Conservation (phyloP, 768 basidiomycete genomes). For the Harrya chromipes region DNA sequence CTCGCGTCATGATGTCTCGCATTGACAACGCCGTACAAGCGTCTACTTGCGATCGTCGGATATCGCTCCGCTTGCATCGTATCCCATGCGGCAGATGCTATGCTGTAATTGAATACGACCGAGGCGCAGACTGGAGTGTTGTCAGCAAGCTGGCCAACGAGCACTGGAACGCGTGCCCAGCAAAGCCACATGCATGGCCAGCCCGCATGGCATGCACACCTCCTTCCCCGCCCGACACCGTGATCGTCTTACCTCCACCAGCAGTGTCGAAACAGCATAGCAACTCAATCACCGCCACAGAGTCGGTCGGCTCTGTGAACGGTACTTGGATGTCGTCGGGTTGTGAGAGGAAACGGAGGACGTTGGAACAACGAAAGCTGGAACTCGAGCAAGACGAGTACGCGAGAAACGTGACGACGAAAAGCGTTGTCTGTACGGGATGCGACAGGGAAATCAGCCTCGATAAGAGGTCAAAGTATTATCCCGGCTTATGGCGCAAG, state of each 20-base stretch:
- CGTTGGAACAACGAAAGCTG: slow-evolving; percentile 23
- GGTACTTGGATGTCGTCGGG: slow-evolving; percentile 14
- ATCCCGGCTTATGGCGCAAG: slow-evolving; percentile 35
- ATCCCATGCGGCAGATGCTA: slow-evolving; percentile 29
- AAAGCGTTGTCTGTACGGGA: slow-evolving; percentile 29
- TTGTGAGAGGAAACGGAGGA: slow-evolving; percentile 29
- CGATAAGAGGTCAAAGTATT: slow-evolving; percentile 34
- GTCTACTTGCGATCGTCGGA: slow-evolving; percentile 9
- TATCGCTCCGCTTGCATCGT: slow-evolving; percentile 6
- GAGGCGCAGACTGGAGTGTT: slow-evolving; percentile 22
- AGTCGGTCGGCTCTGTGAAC: neutral
- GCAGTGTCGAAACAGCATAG: neutral
- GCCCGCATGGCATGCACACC: slow-evolving; percentile 11
- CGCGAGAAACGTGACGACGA: slow-evolving; percentile 19
- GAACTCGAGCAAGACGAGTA: slow-evolving; percentile 31
- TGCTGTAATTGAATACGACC: slow-evolving; percentile 26
- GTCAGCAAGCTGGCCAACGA: slow-evolving; percentile 27
- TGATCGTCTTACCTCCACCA: slow-evolving; percentile 9
- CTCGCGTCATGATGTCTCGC: slow-evolving; percentile 18
- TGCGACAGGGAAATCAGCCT: slow-evolving; percentile 32
- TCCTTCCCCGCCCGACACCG: slow-evolving; percentile 10
- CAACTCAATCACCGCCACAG: neutral
- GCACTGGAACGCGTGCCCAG: slow-evolving; percentile 28
- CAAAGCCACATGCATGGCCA: slow-evolving; percentile 15
- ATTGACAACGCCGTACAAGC: slow-evolving; percentile 7